A percentile compares a stretch with the other conserved stretches of the same genome.
These are phyloP conservation scores for Cystofilobasidium macerans DNA, from an alignment of 768 basidiomycete species.

Conservation along the genomic window DNA sequence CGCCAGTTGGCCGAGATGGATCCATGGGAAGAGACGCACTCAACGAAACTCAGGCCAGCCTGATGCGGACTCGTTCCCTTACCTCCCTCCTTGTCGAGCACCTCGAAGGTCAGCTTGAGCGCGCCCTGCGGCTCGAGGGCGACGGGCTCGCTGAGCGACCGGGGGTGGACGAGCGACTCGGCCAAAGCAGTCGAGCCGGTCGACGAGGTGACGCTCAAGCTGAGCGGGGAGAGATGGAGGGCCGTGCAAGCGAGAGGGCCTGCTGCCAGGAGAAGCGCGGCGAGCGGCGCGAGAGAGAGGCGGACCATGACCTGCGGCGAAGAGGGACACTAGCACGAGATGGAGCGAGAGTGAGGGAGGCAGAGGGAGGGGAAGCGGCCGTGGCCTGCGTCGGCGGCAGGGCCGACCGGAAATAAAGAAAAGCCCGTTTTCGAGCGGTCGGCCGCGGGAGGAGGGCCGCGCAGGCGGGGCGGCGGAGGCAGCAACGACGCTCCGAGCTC, in stretches of 20 bases:
- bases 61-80: constrained; percentile 21
- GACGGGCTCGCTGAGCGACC: constrained; percentile 5
- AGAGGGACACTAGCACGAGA: no score
- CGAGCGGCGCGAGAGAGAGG: not conserved
- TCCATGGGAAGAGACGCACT: not conserved
- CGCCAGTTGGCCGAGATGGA: not conserved
- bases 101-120: constrained; percentile 22
- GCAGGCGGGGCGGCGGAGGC: no score
- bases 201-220: not conserved
- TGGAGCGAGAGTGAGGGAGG: not conserved
- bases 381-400: no score
- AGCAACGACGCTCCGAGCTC: no score
- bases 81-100: constrained; percentile 14
- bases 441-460: no score
- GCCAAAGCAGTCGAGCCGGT: not conserved
- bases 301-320: not conserved
- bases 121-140: constrained; percentile 8
- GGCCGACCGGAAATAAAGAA: no score
- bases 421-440: no score
- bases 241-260: no score
- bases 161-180: not conserved
- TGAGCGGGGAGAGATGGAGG: not conserved
- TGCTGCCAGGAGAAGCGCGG: no score
- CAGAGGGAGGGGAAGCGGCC: not conserved
- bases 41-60: constrained; percentile 24